Evolutionary conservation across 805 yeast species (phyloP).

Genomic region (Starmerella bombicola): DNA sequence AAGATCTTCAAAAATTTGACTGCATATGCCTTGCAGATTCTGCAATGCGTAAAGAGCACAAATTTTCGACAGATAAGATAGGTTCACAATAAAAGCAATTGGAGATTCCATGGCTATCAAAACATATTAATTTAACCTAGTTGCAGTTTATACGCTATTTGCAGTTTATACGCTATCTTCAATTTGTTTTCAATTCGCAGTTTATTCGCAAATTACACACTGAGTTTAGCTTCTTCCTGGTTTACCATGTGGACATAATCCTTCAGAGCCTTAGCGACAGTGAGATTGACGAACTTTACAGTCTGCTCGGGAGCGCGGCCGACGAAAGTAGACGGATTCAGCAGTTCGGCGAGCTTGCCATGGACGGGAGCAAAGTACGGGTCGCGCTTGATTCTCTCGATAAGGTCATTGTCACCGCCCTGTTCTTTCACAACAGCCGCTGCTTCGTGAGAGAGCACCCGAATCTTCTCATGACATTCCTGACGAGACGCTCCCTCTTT

Average conservation of each 20-base stretch:
- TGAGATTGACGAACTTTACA: slow-evolving; percentile 74
- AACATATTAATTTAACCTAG: no score
- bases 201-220: slow-evolving; percentile 39
- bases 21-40: no score
- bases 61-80: no score
- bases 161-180: no score
- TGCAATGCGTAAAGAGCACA: no score
- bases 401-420: slow-evolving; percentile 97
- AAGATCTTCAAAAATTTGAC: no score
- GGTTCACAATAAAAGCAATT: no score
- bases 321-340: slow-evolving; percentile 87
- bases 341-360: slow-evolving; percentile 62
- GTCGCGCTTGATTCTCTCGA: slow-evolving; percentile 68
- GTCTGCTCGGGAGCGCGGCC: slow-evolving; percentile 99
- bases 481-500: slow-evolving; percentile 96
- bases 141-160: no score
- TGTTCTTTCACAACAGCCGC: slow-evolving; percentile 93
- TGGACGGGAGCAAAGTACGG: slow-evolving; percentile 82
- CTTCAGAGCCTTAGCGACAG: slow-evolving; percentile 70
- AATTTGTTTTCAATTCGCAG: no score
- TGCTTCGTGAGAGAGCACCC: slow-evolving; percentile 95
- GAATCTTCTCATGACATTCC: slow-evolving; percentile 94
- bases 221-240: slow-evolving; percentile 59
- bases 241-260: slow-evolving; percentile 51
- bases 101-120: no score